Conservation (phyloP, 805 yeast genomes). For the Saturnispora galanensis region DNA sequence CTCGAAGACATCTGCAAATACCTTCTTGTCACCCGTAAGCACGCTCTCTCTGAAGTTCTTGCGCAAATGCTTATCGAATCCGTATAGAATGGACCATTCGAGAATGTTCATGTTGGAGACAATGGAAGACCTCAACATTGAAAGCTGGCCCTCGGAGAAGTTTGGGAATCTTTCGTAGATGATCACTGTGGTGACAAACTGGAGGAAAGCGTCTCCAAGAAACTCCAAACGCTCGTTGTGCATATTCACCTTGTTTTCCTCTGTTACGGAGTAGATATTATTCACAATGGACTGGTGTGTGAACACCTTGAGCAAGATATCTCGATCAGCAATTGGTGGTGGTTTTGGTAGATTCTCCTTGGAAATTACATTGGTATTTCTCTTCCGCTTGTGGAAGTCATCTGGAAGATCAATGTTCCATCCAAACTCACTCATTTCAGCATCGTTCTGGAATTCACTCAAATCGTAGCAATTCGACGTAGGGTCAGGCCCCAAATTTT, state of each 20-base stretch:
- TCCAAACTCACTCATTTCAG: neutral
- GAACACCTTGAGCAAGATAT: conserved; percentile 59
- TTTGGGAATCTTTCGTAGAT: conserved; percentile 58
- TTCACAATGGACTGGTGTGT: conserved; percentile 71
- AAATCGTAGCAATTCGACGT: neutral
- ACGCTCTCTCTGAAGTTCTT: conserved; percentile 31
- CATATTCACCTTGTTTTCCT: conserved; percentile 42
- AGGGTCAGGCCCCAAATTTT: too few relatives aligned
- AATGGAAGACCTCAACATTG: conserved; percentile 56
- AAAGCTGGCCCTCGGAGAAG: conserved; percentile 72
- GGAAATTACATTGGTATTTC: conserved; percentile 10
- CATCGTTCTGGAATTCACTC: conserved; percentile 2
- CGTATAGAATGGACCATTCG: conserved; percentile 61
- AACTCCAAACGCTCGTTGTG: conserved; percentile 88
- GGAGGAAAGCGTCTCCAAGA: conserved; percentile 79
- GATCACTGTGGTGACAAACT: conserved; percentile 58
- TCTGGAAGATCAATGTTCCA: conserved; percentile 1
- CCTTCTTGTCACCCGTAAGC: conserved; percentile 50
- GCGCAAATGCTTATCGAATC: conserved; percentile 48
- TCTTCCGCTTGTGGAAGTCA: conserved; percentile 6
- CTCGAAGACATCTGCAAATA: conserved; percentile 84
- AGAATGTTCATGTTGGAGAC: conserved; percentile 65
- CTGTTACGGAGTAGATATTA: conserved; percentile 38
- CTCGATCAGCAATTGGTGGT: conserved; percentile 54
- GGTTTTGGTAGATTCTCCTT: conserved; percentile 40